Evolutionary conservation across 2,329 filamentous ascomycete genomes (phyloP).

Genomic region (Apiospora hydei): DNA sequence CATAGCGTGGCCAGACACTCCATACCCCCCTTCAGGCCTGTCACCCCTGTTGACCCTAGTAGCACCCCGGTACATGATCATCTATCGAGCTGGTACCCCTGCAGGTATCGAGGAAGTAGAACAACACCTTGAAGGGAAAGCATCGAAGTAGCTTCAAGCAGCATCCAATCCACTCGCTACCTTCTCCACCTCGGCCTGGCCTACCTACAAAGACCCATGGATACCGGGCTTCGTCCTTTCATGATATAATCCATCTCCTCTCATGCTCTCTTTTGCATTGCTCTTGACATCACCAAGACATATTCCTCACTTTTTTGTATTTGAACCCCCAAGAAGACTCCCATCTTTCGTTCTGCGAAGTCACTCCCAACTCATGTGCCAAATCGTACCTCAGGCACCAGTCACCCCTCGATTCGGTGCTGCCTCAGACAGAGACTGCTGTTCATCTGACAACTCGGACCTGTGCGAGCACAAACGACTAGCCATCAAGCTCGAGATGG

Average conservation of each 20-base stretch:
- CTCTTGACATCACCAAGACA: background rate
- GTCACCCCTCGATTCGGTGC: background rate
- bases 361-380: conserved; percentile 11
- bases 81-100: conserved; percentile 4
- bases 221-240: conserved; percentile 6
- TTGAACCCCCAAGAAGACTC: background rate
- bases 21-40: background rate
- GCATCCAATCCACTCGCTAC: conserved; percentile 11
- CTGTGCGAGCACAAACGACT: background rate
- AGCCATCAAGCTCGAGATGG: conserved; percentile 32
- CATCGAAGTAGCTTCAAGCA: conserved; percentile 5
- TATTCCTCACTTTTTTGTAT: background rate
- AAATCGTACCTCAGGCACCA: background rate
- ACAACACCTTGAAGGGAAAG: conserved; percentile 1
- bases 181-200: conserved; percentile 17
- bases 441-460: background rate
- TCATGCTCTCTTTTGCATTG: conserved; percentile 16
- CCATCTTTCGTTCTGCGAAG: background rate
- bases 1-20: background rate
- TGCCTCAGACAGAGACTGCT: conserved; percentile 6
- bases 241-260: conserved; percentile 12
- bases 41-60: conserved; percentile 7
- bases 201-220: conserved; percentile 19
- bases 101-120: conserved; percentile 1
- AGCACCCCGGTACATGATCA: conserved; percentile 14